These are phyloP conservation scores for Patellifolia procumbens DNA, from an alignment of 179 eudicot genomes.

Conservation along the genomic window DNA sequence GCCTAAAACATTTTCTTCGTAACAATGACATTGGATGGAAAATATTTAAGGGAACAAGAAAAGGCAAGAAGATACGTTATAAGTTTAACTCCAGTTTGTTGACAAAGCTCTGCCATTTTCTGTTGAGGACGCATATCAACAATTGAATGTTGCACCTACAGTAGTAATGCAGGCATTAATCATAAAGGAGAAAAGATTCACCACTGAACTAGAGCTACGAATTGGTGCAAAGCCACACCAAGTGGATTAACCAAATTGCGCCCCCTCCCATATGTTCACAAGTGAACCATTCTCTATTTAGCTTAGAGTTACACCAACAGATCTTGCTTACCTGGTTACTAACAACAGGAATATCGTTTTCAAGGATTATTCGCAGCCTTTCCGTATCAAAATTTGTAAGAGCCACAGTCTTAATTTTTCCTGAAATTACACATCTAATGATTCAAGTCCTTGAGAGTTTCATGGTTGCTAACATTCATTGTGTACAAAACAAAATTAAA, in stretches of 20 bases:
- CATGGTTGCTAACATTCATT: neutral
- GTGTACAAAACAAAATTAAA: neutral
- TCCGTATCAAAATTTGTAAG: conserved; percentile 94
- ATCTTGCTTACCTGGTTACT: conserved; percentile 74
- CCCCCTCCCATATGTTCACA: too few species aligned
- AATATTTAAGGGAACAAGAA: neutral
- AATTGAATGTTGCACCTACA: conserved; percentile 97
- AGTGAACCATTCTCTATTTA: too few species aligned
- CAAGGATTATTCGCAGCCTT: conserved; percentile 74
- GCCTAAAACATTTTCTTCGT: neutral
- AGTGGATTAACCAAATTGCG: too few species aligned
- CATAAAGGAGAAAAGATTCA: neutral
- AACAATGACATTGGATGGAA: conserved; percentile 10
- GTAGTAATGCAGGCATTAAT: conserved; percentile 19
- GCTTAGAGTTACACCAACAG: neutral
- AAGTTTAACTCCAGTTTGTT: conserved; percentile 86
- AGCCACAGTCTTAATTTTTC: conserved; percentile 94
- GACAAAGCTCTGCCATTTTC: conserved; percentile 96
- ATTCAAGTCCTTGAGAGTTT: conserved; percentile 1
- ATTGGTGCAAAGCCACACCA: neutral
- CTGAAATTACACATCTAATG: conserved; percentile 43
- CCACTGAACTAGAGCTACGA: neutral
- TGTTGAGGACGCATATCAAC: conserved; percentile 99
- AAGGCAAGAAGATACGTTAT: conserved; percentile 65
- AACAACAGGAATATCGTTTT: conserved; percentile 84